A percentile compares a stretch with the other conserved stretches of the same genome.
Evolutionary conservation across 2,329 filamentous ascomycete genomes (phyloP).

Genomic region (Drechslerella stenobrocha): DNA sequence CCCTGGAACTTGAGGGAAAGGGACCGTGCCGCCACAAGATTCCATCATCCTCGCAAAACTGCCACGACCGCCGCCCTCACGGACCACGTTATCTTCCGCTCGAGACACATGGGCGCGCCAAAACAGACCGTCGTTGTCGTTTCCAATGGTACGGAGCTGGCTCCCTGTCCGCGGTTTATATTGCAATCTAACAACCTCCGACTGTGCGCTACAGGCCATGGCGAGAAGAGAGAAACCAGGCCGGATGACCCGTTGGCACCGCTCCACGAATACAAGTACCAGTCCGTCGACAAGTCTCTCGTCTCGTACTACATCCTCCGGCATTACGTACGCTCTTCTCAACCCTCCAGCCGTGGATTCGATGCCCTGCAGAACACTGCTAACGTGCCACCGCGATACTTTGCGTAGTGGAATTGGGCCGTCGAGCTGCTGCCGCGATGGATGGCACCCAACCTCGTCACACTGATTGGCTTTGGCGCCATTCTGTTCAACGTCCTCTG

Average conservation of each 20-base stretch:
- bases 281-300: constrained; percentile 91
- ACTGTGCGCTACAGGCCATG: constrained; percentile 13
- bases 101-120: constrained; percentile 26
- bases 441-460: constrained; percentile 98
- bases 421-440: constrained; percentile 91
- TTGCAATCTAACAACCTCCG: not conserved
- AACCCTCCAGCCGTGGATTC: not conserved
- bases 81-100: not conserved
- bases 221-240: constrained; percentile 39
- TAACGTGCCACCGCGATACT: constrained; percentile 2
- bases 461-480: constrained; percentile 89
- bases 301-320: constrained; percentile 91
- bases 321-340: constrained; percentile 74
- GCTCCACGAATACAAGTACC: constrained; percentile 96
- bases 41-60: constrained; percentile 6
- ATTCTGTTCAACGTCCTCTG: constrained; percentile 80
- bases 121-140: constrained; percentile 34
- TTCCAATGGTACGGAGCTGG: constrained; percentile 35
- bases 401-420: constrained; percentile 85
- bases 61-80: not conserved
- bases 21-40: not conserved
- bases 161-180: too few species aligned
- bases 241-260: constrained; percentile 74
- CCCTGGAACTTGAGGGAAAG: constrained; percentile 3
- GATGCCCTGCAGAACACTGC: not conserved